Percentiles rank a stretch among this genome's conserved stretches.
Conservation (phyloP, 2,329 filamentous ascomycete genomes). For the Aspergillus spinulosporus region DNA sequence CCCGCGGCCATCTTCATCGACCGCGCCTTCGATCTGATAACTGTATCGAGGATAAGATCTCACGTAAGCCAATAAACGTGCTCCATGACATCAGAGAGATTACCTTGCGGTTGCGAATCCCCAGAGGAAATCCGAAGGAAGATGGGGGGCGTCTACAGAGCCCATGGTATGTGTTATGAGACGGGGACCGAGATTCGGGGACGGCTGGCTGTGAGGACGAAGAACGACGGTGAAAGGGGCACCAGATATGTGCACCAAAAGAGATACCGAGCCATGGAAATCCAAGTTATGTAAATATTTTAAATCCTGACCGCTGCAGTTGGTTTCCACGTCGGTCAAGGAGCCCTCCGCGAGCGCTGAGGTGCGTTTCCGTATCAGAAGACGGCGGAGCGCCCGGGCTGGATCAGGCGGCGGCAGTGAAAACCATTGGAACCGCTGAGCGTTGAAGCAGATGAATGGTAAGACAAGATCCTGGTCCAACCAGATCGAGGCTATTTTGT, state of each 20-base stretch:
- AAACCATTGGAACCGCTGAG: conserved; percentile 1
- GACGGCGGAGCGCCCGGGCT: conserved; percentile 10
- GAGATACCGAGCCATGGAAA: neutral
- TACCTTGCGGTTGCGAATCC: conserved; percentile 77
- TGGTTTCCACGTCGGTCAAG: conserved; percentile 15
- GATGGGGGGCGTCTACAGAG: conserved; percentile 33
- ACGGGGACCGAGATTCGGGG: neutral
- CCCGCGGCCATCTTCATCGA: conserved; percentile 72
- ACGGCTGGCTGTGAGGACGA: neutral
- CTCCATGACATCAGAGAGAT: neutral
- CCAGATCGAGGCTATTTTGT: conserved; percentile 9
- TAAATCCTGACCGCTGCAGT: conserved; percentile 1
- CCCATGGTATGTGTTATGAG: conserved; percentile 24
- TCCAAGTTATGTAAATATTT: conserved; percentile 12
- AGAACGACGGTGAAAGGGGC: neutral
- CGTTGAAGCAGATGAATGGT: neutral
- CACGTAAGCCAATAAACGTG: conserved; percentile 2
- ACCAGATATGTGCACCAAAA: neutral
- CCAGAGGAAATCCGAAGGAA: conserved; percentile 73
- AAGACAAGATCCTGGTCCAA: conserved; percentile 8
- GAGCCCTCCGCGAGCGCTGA: conserved; percentile 13
- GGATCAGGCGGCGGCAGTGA: conserved; percentile 16
- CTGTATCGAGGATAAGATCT: conserved; percentile 47
- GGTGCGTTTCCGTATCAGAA: neutral
- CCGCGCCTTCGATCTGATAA: conserved; percentile 83